Base-by-base conservation (phyloP, 768 basidiomycete species). In the Termitomyces bulborhizus region DNA sequence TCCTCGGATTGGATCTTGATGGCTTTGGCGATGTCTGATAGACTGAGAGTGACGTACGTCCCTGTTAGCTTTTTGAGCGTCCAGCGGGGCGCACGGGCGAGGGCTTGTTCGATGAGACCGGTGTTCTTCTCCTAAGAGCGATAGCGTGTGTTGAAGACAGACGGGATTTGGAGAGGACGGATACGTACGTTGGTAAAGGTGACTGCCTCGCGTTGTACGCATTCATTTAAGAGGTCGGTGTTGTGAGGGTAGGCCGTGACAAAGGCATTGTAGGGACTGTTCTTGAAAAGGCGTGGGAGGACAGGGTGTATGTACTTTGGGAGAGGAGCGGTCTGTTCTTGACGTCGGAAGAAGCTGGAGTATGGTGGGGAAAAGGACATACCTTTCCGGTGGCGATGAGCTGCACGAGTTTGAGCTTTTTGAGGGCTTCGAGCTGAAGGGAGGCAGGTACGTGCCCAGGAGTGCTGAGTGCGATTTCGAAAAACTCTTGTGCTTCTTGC, bases 401-500 rank as follows among this genome's bases (percentile, higher is more conserved):
- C 65, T 93, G 91, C 5, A 93, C 81, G 4, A 95, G 73, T 21
- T 79, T 71, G 46, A 93, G 71, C 69, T 94, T 93, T 77, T 95
- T 95, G 62, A 87, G 72, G 0, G 93, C 93, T 64, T 94, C 93
- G 62, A 93, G 68, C 67, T 96, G 93, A 3, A 94, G 73, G 7
- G 86, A 82, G 3, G 83, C 77, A 0, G 83, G 81, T 40, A 69
- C 76, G 9, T 66, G 72, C 26, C 78, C 86, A 4, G 82, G 87
- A 21, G 79, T 78, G 34, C 80, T 81, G 24, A 85, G 84, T 56
- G 86, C 87, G 27, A 88, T 86, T 69, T 96, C 93, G 48, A 94
- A 86, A 58, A 80, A 84, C 53, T 90, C 86, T 55, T 84, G 82
- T 0, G 93, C 89, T 8, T 84, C 77, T 2, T 72, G 62, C 83